Conservation (phyloP, 108 stramenopile species). For the Cyclotella choctawhatcheeana region DNA sequence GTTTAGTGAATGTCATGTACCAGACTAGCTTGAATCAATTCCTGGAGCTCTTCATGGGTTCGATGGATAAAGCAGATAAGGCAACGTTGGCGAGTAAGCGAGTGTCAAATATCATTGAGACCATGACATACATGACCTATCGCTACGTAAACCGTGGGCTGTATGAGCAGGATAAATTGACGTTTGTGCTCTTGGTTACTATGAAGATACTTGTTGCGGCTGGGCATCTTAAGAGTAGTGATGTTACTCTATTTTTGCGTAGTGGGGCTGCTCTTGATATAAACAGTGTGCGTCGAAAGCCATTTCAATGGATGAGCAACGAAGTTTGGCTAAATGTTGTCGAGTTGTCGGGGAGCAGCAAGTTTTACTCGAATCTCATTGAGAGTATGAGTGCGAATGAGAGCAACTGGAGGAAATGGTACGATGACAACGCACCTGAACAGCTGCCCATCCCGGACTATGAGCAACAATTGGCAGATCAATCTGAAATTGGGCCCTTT, state of each 20-base stretch:
- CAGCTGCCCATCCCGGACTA: conserved; percentile 85
- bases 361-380: conserved; percentile 84
- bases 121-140: conserved; percentile 92
- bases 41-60: conserved; percentile 84
- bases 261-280: conserved; percentile 91
- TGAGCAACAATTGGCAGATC: conserved; percentile 74
- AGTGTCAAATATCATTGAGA: conserved; percentile 91
- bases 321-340: conserved; percentile 89
- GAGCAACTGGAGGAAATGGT: conserved; percentile 85
- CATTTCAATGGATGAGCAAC: conserved; percentile 88
- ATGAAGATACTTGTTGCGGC: conserved; percentile 90
- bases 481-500: conserved; percentile 77
- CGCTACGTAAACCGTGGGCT: conserved; percentile 93
- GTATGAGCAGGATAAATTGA: conserved; percentile 92
- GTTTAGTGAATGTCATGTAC: conserved; percentile 90
- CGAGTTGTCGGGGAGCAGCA: conserved; percentile 66
- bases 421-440: conserved; percentile 91
- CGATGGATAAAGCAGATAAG: conserved; percentile 87
- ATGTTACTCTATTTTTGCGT: conserved; percentile 83
- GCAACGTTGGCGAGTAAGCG: conserved; percentile 85
- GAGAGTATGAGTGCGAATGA: conserved; percentile 82
- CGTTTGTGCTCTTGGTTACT: conserved; percentile 86
- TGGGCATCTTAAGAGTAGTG: conserved; percentile 64
- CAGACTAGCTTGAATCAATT: conserved; percentile 92
- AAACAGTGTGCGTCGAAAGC: conserved; percentile 80